phyloP scores from a whole-genome alignment of 1,139 yeast genomes.

The Geotrichum siamense region DNA sequence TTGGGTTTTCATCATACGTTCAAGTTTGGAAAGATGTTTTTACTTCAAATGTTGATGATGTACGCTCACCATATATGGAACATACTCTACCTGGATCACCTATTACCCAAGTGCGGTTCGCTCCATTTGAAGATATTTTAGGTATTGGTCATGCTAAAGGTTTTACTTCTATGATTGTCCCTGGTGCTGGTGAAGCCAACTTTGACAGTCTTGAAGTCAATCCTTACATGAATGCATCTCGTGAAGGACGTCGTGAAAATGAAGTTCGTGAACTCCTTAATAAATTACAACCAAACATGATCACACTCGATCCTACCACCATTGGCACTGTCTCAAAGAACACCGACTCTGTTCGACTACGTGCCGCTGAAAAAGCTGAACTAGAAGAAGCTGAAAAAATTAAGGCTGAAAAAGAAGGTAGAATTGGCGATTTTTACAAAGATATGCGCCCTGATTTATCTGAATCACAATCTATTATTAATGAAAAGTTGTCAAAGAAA shows the following conservation, averaged over 20 bases:
- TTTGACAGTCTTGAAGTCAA: constrained; percentile 89
- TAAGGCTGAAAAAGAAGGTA: constrained; percentile 28
- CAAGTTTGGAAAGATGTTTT: constrained; percentile 48
- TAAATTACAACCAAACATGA: constrained; percentile 88
- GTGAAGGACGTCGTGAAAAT: constrained; percentile 83
- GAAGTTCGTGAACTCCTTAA: constrained; percentile 83
- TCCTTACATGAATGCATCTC: constrained; percentile 74
- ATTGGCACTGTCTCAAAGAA: constrained; percentile 80
- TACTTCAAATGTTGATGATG: constrained; percentile 30
- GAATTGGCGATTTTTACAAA: constrained; percentile 30
- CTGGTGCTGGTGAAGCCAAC: constrained; percentile 98
- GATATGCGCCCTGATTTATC: constrained; percentile 29
- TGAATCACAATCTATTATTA: constrained; percentile 59
- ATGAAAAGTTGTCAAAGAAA: constrained; percentile 77
- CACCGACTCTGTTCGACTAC: constrained; percentile 55
- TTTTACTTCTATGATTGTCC: constrained; percentile 71
- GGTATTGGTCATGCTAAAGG: constrained; percentile 84
- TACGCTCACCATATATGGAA: constrained; percentile 83
- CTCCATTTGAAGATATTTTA: constrained; percentile 92
- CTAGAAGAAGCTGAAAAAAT: constrained; percentile 41
- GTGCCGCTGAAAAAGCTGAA: constrained; percentile 44
- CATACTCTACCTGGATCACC: constrained; percentile 77
- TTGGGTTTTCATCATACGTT: constrained; percentile 93
- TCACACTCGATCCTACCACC: constrained; percentile 78
- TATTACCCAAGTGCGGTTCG: constrained; percentile 60